Conservation (phyloP, 805 yeast genomes). For the Candida andamanensis region DNA sequence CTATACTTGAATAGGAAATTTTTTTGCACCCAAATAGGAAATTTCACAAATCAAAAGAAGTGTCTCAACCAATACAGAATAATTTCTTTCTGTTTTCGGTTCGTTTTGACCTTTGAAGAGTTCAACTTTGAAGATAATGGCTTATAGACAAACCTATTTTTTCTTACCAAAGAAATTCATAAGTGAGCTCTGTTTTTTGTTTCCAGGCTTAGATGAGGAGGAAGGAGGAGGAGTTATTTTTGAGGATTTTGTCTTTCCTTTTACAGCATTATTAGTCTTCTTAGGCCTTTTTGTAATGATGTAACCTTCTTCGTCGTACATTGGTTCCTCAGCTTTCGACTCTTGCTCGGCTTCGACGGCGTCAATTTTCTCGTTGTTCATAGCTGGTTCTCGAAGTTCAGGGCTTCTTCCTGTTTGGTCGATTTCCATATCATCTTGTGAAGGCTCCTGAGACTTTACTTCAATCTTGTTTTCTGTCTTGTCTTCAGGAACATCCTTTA, state of each 20-base stretch:
- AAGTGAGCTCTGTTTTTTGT: slow-evolving; percentile 38
- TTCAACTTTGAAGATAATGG: neutral
- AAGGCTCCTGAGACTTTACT: no score
- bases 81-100: no score
- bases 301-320: slow-evolving; percentile 49
- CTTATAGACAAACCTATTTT: no score
- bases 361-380: slow-evolving; percentile 2
- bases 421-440: slow-evolving; percentile 6
- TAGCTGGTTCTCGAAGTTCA: no score
- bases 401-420: no score
- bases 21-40: no score
- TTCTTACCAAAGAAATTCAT: slow-evolving; percentile 44
- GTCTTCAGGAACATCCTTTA: slow-evolving; percentile 5
- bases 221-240: slow-evolving; percentile 2
- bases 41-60: no score
- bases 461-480: slow-evolving; percentile 1
- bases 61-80: neutral
- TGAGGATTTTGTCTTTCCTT: slow-evolving; percentile 9
- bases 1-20: no score
- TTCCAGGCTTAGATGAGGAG: slow-evolving; percentile 14
- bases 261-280: slow-evolving; percentile 11
- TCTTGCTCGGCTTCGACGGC: slow-evolving; percentile 6
- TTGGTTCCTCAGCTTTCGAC: slow-evolving; percentile 11
- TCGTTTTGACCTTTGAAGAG: no score
- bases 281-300: slow-evolving; percentile 34